Evolutionary conservation across 2,329 filamentous ascomycete genomes (phyloP).

Genomic region (Juglanconis sp.): DNA sequence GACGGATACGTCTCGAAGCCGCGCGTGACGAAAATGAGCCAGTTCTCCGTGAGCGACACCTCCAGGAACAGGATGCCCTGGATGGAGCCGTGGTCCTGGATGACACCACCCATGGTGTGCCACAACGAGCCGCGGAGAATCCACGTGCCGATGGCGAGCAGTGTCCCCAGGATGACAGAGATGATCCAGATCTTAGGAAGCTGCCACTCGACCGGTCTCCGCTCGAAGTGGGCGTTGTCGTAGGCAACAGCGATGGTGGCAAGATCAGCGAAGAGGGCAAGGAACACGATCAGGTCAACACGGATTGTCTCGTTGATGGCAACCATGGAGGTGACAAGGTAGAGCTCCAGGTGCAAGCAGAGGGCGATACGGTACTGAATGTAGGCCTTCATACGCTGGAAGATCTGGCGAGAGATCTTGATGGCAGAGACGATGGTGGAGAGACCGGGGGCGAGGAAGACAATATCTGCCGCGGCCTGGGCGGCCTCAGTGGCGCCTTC

Average conservation of each 20-base stretch:
- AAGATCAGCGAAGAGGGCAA: conserved; percentile 75
- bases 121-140: conserved; percentile 68
- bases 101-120: conserved; percentile 66
- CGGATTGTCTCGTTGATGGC: conserved; percentile 75
- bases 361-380: conserved; percentile 76
- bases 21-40: conserved; percentile 75
- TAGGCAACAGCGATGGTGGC: conserved; percentile 77
- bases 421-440: conserved; percentile 69
- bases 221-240: conserved; percentile 74
- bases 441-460: conserved; percentile 70
- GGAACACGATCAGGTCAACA: conserved; percentile 73
- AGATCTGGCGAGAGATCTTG: conserved; percentile 71
- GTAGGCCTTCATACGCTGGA: conserved; percentile 76
- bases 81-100: conserved; percentile 70
- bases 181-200: conserved; percentile 80
- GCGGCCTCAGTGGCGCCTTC: conserved; percentile 72
- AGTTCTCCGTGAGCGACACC: conserved; percentile 71
- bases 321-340: conserved; percentile 74
- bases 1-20: conserved; percentile 71
- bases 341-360: conserved; percentile 71
- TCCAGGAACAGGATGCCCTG: conserved; percentile 74
- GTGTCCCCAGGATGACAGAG: conserved; percentile 62
- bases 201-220: conserved; percentile 75
- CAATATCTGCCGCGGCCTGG: conserved; percentile 70
- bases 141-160: conserved; percentile 71